These are phyloP conservation scores for Trichoderma sp. DNA, from an alignment of 2,329 filamentous ascomycete genomes.

Conservation along the genomic window DNA sequence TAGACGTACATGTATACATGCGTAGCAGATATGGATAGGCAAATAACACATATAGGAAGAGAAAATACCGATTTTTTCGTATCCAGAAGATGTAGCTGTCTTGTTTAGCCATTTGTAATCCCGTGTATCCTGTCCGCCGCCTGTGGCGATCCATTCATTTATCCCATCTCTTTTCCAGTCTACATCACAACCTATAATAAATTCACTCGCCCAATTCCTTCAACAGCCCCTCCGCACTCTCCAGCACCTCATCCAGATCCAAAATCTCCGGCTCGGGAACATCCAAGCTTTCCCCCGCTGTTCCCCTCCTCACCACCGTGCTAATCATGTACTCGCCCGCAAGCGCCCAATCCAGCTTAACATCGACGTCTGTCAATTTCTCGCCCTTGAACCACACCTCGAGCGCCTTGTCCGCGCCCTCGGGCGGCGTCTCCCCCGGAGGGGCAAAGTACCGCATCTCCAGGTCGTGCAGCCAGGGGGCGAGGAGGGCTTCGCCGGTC, in stretches of 20 bases:
- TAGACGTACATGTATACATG: not conserved
- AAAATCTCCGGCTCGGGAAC: conserved; percentile 43
- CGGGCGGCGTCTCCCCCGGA: conserved; percentile 38
- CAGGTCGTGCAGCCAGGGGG: conserved; percentile 66
- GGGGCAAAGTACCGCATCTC: conserved; percentile 65
- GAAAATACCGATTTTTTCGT: not conserved
- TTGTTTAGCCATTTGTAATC: not conserved
- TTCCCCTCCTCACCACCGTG: conserved; percentile 46
- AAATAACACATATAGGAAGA: not conserved
- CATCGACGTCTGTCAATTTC: conserved; percentile 34
- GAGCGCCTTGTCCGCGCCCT: conserved; percentile 18
- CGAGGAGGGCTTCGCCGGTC: conserved; percentile 73
- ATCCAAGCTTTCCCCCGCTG: conserved; percentile 33
- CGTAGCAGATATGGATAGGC: not conserved
- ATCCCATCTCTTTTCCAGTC: not conserved
- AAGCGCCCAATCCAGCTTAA: conserved; percentile 39
- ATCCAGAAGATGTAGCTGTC: not conserved
- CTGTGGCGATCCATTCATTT: not conserved
- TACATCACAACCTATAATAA: not conserved
- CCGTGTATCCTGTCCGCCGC: not conserved
- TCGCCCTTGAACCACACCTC: conserved; percentile 34
- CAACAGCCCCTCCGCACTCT: conserved; percentile 38
- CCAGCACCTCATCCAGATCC: conserved; percentile 44
- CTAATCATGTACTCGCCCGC: conserved; percentile 55
- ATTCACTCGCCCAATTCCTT: not conserved